phyloP scores from a whole-genome alignment of 2,329 filamentous ascomycete genomes.

The Sporothrix phasma region DNA sequence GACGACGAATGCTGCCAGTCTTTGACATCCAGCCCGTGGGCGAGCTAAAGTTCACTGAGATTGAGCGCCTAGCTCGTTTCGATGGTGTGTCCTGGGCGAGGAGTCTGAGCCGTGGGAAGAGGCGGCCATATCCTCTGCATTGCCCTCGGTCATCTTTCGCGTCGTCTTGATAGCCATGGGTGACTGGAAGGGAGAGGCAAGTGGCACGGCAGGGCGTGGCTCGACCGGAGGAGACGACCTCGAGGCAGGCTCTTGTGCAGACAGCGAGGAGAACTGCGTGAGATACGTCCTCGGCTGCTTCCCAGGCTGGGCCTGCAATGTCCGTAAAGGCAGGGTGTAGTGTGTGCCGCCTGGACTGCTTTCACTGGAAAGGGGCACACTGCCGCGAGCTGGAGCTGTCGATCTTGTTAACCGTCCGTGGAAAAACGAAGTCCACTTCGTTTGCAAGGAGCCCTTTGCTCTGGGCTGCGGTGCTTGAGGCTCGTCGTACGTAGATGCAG shows the following conservation, averaged over 20 bases:
- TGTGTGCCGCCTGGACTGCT: conserved; percentile 22
- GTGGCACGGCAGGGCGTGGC: not conserved
- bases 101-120: not conserved
- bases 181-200: conserved; percentile 8
- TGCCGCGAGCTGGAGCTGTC: conserved; percentile 22
- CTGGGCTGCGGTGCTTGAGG: not conserved
- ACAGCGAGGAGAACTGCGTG: conserved; percentile 25
- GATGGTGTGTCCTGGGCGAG: conserved; percentile 32
- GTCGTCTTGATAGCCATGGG: not conserved
- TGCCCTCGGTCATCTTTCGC: not conserved
- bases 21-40: conserved; percentile 47
- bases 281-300: conserved; percentile 28
- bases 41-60: conserved; percentile 51
- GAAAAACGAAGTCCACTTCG: conserved; percentile 48
- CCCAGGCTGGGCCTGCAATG: conserved; percentile 22
- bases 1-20: conserved; percentile 45
- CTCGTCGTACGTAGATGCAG: not conserved
- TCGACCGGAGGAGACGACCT: conserved; percentile 11
- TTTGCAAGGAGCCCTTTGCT: conserved; percentile 16
- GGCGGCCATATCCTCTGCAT: not conserved
- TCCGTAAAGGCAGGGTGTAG: conserved; percentile 24
- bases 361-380: conserved; percentile 24
- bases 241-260: conserved; percentile 15
- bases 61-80: conserved; percentile 40
- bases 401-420: conserved; percentile 33